Percentiles rank a stretch among this genome's conserved stretches.
These are phyloP conservation scores for Spongiforma sp. DNA, from an alignment of 1,284 basidiomycete genomes.

Conservation along the genomic window DNA sequence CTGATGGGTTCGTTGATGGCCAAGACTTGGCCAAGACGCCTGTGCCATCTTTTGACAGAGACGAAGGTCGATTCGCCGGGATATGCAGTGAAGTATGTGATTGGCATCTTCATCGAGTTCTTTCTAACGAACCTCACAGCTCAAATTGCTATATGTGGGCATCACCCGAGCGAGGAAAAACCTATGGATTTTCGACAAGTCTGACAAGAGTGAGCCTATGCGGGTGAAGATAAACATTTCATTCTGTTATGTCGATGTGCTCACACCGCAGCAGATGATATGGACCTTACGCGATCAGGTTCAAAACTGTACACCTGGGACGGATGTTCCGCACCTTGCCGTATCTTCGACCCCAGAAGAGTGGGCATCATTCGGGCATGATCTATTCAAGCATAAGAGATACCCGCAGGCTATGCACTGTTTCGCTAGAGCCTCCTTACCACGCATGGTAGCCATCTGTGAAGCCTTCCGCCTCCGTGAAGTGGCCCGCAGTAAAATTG, in stretches of 20 bases:
- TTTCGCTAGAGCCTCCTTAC: conserved; percentile 57
- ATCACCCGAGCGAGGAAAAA: conserved; percentile 71
- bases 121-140: conserved; percentile 39
- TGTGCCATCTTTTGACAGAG: conserved; percentile 52
- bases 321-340: conserved; percentile 52
- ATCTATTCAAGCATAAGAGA: conserved; percentile 58
- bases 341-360: conserved; percentile 53
- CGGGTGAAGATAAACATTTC: conserved; percentile 43
- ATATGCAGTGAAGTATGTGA: conserved; percentile 61
- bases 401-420: conserved; percentile 67
- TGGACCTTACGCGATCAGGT: conserved; percentile 53
- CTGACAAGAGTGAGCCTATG: conserved; percentile 61
- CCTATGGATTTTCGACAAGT: conserved; percentile 70
- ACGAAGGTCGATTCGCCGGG: conserved; percentile 56
- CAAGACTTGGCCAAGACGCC: conserved; percentile 21
- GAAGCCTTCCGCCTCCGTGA: conserved; percentile 51
- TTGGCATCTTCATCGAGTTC: neutral
- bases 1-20: conserved; percentile 30
- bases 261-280: conserved; percentile 45
- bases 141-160: conserved; percentile 74
- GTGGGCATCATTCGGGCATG: conserved; percentile 58
- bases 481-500: conserved; percentile 39
- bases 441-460: conserved; percentile 51
- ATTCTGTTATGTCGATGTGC: neutral
- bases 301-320: conserved; percentile 47